These are phyloP conservation scores for Penicillium sp. DNA, from an alignment of 2,329 filamentous ascomycete genomes.

Conservation along the genomic window DNA sequence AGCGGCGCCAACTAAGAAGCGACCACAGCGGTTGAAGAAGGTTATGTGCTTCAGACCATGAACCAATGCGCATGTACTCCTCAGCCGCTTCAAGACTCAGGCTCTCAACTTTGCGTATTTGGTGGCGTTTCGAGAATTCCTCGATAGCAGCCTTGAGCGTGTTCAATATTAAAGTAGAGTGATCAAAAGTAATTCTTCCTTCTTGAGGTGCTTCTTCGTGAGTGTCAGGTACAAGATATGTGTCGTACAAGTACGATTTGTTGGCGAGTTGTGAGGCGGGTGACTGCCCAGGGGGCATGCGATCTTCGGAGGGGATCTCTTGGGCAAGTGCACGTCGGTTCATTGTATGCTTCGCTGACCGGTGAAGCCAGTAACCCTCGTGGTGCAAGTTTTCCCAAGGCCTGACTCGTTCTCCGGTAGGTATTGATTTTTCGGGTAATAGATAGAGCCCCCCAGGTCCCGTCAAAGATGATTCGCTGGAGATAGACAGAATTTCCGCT, in stretches of 20 bases:
- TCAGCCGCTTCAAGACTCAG: conserved; percentile 56
- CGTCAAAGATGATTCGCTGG: conserved; percentile 28
- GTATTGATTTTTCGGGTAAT: conserved; percentile 53
- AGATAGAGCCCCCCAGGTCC: conserved; percentile 29
- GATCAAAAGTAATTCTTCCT: conserved; percentile 49
- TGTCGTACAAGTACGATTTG: conserved; percentile 57
- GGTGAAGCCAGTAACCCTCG: conserved; percentile 60
- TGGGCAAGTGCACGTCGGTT: conserved; percentile 52
- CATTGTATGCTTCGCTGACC: conserved; percentile 54
- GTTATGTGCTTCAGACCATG: conserved; percentile 52
- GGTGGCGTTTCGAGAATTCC: conserved; percentile 54
- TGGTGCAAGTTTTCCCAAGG: conserved; percentile 63
- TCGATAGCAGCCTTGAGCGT: conserved; percentile 49
- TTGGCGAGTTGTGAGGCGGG: conserved; percentile 56
- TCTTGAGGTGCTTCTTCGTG: conserved; percentile 53
- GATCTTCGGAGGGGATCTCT: conserved; percentile 60
- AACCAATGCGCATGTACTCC: conserved; percentile 52
- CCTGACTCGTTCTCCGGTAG: conserved; percentile 49
- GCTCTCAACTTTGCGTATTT: conserved; percentile 55
- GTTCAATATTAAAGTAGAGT: conserved; percentile 51
- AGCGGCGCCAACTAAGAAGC: conserved; percentile 56
- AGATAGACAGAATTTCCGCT: conserved; percentile 50
- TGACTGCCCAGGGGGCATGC: conserved; percentile 54
- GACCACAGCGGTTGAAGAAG: conserved; percentile 57
- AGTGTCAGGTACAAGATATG: conserved; percentile 60